phyloP scores from a whole-genome alignment of 176 grass and related monocot genomes.

The Musa beccarii region DNA sequence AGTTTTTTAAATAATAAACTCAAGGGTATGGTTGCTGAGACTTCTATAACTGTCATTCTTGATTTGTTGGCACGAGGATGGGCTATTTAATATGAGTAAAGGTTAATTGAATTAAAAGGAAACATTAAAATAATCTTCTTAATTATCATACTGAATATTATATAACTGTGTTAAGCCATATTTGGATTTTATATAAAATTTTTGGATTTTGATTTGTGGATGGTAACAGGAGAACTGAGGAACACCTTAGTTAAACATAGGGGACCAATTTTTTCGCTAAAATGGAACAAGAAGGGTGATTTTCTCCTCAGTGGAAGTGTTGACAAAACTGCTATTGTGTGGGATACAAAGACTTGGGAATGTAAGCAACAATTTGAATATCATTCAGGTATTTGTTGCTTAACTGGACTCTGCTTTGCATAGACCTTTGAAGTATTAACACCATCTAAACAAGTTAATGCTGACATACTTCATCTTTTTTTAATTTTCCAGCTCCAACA shows the following conservation, averaged over 20 bases:
- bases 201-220: constrained; percentile 1
- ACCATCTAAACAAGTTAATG: neutral
- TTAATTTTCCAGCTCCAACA: constrained; percentile 66
- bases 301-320: constrained; percentile 90
- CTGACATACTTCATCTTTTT: neutral
- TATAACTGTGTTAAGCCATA: neutral
- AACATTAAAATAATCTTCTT: too few relatives aligned
- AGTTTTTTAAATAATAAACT: too few relatives aligned
- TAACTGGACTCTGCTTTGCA: neutral
- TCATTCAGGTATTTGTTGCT: constrained; percentile 66
- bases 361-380: constrained; percentile 96
- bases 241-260: constrained; percentile 91
- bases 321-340: constrained; percentile 98
- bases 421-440: neutral
- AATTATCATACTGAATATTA: neutral
- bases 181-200: neutral
- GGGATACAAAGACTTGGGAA: constrained; percentile 98
- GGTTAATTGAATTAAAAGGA: too few relatives aligned
- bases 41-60: too few relatives aligned
- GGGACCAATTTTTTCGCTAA: constrained; percentile 95
- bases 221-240: constrained; percentile 66
- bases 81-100: too few relatives aligned
- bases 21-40: too few relatives aligned
- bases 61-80: too few relatives aligned
- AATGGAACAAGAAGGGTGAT: constrained; percentile 99